These are phyloP conservation scores for Chaetomium tenue DNA, from an alignment of 495 filamentous ascomycete genomes.

Conservation along the genomic window DNA sequence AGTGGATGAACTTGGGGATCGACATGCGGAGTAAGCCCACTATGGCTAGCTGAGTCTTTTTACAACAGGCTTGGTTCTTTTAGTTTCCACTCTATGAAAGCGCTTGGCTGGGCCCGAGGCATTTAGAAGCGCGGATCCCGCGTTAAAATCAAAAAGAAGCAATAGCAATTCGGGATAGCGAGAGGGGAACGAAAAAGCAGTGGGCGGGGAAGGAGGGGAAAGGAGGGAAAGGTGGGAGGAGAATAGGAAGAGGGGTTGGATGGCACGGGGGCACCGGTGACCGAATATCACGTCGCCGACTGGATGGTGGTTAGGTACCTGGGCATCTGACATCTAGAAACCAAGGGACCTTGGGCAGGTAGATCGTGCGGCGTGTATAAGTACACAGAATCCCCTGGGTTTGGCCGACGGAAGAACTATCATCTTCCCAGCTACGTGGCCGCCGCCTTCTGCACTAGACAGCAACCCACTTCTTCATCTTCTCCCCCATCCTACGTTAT, in stretches of 20 bases:
- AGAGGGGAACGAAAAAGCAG: background rate
- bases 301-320: background rate
- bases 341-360: too few species aligned
- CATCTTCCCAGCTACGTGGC: background rate
- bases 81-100: background rate
- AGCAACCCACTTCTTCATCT: too few species aligned
- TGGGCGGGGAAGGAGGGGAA: background rate
- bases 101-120: background rate
- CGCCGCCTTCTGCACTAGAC: too few species aligned
- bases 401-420: background rate
- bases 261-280: background rate
- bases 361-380: background rate
- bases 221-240: background rate
- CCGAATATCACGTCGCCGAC: background rate
- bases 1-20: background rate
- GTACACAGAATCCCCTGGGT: background rate
- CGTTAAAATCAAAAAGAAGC: background rate
- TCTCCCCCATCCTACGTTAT: background rate
- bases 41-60: background rate
- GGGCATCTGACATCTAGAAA: background rate
- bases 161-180: background rate
- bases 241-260: background rate
- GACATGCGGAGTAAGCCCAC: background rate
- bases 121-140: background rate
- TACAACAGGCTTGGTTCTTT: background rate